A percentile compares a stretch with the other conserved stretches of the same genome.
Evolutionary conservation across 2,329 filamentous ascomycete species (phyloP).

Genomic region (Huntiella bhutanensis): DNA sequence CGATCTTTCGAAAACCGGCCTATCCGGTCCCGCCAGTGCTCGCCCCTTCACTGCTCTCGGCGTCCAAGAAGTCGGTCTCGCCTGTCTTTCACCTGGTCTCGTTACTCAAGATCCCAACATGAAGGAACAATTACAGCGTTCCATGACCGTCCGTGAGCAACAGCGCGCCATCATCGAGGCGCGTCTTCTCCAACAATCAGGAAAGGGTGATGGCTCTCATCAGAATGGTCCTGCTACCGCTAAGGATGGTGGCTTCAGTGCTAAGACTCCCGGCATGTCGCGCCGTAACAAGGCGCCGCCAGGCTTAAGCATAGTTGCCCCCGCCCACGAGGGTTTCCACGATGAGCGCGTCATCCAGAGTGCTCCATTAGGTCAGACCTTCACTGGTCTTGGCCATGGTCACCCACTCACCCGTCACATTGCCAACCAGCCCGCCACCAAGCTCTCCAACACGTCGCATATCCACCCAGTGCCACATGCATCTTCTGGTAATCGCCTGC

Average conservation of each 20-base stretch:
- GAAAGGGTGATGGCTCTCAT: constrained; percentile 40
- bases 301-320: constrained; percentile 84
- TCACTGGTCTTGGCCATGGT: constrained; percentile 65
- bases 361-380: constrained; percentile 82
- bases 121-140: constrained; percentile 87
- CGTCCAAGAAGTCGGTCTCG: constrained; percentile 84
- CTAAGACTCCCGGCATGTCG: constrained; percentile 56
- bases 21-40: constrained; percentile 38
- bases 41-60: constrained; percentile 62
- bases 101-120: constrained; percentile 91
- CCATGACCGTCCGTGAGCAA: constrained; percentile 80
- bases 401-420: constrained; percentile 61
- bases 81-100: constrained; percentile 88
- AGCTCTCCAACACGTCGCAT: constrained; percentile 66
- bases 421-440: constrained; percentile 56
- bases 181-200: constrained; percentile 69
- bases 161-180: constrained; percentile 91
- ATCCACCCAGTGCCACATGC: constrained; percentile 78
- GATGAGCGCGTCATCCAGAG: constrained; percentile 94
- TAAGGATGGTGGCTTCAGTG: constrained; percentile 30
- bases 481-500: constrained; percentile 80
- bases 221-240: constrained; percentile 25
- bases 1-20: constrained; percentile 51
- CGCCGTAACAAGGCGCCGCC: constrained; percentile 65
- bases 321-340: constrained; percentile 78